phyloP scores from a whole-genome alignment of 768 basidiomycete genomes.

The Tricholoma flavovirens region DNA sequence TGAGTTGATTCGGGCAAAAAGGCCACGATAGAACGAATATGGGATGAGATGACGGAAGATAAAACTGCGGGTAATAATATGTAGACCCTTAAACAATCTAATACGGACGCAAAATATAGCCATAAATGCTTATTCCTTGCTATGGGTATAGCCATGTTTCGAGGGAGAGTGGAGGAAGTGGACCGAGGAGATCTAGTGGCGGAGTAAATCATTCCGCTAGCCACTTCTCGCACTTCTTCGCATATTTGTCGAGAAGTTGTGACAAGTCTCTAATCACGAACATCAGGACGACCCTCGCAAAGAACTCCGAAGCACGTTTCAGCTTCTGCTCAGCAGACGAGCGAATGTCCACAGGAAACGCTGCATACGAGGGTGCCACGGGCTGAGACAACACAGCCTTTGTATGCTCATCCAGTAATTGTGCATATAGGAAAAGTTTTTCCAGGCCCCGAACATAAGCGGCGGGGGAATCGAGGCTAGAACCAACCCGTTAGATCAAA shows the following conservation, averaged over 20 bases:
- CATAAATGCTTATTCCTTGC: neutral
- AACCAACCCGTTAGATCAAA: slow-evolving; percentile 10
- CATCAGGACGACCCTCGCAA: slow-evolving; percentile 80
- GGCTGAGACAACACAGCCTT: slow-evolving; percentile 64
- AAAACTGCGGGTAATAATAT: neutral
- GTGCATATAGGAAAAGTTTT: slow-evolving; percentile 65
- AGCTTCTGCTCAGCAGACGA: slow-evolving; percentile 65
- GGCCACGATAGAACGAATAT: neutral
- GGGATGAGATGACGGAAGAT: neutral
- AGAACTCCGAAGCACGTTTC: slow-evolving; percentile 84
- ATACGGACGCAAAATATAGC: neutral
- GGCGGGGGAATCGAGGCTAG: slow-evolving; percentile 85
- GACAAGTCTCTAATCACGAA: slow-evolving; percentile 88
- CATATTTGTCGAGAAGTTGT: slow-evolving; percentile 85
- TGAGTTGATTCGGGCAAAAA: neutral
- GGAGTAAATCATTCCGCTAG: slow-evolving; percentile 58
- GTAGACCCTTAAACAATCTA: neutral
- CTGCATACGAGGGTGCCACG: slow-evolving; percentile 64
- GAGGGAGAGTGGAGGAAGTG: neutral
- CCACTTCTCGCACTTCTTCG: slow-evolving; percentile 92
- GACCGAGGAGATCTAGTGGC: neutral
- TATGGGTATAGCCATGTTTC: neutral
- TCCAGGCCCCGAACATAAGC: slow-evolving; percentile 74
- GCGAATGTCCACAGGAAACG: slow-evolving; percentile 62
- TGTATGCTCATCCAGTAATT: slow-evolving; percentile 85